Evolutionary conservation across 306 rosid genomes (phyloP).

Genomic region (Delonix regia): DNA sequence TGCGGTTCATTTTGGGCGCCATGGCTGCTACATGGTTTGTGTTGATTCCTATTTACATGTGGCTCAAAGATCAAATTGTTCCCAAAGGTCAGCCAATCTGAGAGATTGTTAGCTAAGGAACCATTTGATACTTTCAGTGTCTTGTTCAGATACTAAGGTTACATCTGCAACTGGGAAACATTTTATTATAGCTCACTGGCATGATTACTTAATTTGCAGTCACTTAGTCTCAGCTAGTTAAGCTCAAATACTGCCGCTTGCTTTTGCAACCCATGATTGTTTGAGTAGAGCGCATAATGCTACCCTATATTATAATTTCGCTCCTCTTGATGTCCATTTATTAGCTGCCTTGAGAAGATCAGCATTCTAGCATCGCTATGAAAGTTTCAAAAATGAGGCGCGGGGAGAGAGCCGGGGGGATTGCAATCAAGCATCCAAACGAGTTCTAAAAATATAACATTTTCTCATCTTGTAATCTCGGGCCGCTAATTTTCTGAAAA

Average conservation of each 20-base stretch:
- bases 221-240: background rate
- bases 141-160: background rate
- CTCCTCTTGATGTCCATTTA: background rate
- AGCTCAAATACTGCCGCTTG: background rate
- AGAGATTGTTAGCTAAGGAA: background rate
- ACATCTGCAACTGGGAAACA: background rate
- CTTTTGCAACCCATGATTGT: background rate
- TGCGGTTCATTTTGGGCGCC: constrained; percentile 5
- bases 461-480: too few relatives aligned
- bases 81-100: constrained; percentile 24
- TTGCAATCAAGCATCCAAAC: background rate
- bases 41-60: constrained; percentile 24
- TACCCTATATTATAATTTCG: background rate
- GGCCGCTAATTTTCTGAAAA: too few relatives aligned
- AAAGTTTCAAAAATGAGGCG: background rate
- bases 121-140: background rate
- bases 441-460: background rate
- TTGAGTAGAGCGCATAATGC: background rate
- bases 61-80: constrained; percentile 22
- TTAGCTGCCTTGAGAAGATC: background rate
- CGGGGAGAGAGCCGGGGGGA: too few relatives aligned
- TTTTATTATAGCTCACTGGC: background rate
- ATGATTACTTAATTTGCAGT: background rate
- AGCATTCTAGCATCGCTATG: background rate
- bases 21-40: constrained; percentile 25